Base-by-base conservation (phyloP, 1,284 basidiomycete species). In the Fistulina hepatica region DNA sequence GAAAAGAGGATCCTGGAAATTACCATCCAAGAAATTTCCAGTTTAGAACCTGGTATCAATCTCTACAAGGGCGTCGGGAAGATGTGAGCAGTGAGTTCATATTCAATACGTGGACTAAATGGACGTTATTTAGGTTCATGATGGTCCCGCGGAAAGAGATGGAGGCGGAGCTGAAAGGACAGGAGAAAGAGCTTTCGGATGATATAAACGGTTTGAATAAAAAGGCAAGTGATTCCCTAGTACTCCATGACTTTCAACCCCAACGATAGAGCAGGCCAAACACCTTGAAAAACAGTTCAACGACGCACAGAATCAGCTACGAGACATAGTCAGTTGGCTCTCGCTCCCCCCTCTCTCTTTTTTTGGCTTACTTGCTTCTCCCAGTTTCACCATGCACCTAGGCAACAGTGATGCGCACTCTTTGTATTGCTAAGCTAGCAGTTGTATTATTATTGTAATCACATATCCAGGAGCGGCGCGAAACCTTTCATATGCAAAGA, bases 11-110 rank as follows among this genome's bases (percentile, higher is more conserved):
- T 92, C 36, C 61, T 92, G n/a, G 82, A 90, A 56, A 68, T 93
- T 13, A 92, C 89, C 1, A 81, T 81, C 41, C 73, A 78, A 48
- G 84, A 89, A 56, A 76, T 86, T 43, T 65, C 64, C 28, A 61
- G 65, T 16, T 68, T 86, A 34, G 65, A 74, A 44, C 67, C 71
- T 16, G 70, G 81, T 44, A 77, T 83, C 5, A 85, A 80, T 50
- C 61, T 92, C 50, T 93, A 90, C 63, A 86, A 83, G 51, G 89
- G 89, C 33, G 84, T 93, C 35, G 90, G 90, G 28, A 93, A 93
- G 62, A 91, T 91, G 90, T 91, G 46, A 47, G 76, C 62, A 15
- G 34, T 12, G 20, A 26, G 22, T 24, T 33, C 20, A 34, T 27
- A 41, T 32, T 6, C n/a, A 3, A 31, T 33, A 35, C 12, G 6